Base-by-base conservation (phyloP, 345 rosid genomes). In the Eucalyptus cloeziana region DNA sequence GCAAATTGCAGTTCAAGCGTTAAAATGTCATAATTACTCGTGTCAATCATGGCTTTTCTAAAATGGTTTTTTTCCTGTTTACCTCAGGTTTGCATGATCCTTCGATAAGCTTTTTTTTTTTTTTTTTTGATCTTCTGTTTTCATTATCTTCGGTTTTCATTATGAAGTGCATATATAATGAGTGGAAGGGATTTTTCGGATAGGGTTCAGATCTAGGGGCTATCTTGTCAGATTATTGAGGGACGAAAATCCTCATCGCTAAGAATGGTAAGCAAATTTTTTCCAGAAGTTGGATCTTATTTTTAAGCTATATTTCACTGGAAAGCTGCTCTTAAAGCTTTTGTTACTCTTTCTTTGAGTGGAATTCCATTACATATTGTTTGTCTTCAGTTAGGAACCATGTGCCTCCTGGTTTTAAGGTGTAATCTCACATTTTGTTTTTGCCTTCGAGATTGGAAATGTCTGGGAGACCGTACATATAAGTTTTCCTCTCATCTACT, bases 101-200 rank as follows among this genome's bases (percentile, higher is more conserved):
- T 33, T 49, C n/a, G 79, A n/a, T 80, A 50, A 56, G 45, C 30
- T 71, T n/a, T n/a, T n/a, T n/a, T n/a, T n/a, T n/a, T n/a, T n/a
- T n/a, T n/a, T n/a, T n/a, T n/a, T n/a, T n/a, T n/a, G n/a, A n/a
- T n/a, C n/a, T n/a, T n/a, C n/a, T n/a, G n/a, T n/a, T n/a, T n/a
- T n/a, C n/a, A n/a, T 33, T 88, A 80, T 85, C 90, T 47, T 49
- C 14, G 49, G 14, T 85, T 85, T n/a, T 67, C 79, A 67, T 64
- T 30, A 44, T 91, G 89, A 87, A 98, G 99, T 96, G 95, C 90
- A 89, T 97, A 92, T 97, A 97, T 92, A 94, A 95, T 89, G 98
- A 95, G 91, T 96, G 97, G 99, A 97, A 95, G 91, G 97, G 97
- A 47, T 89, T 98, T 85, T 93, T 95, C 86, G 96, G 95, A 87